Conservation (phyloP, 306 rosid species). For the Cicer pinnatifidum region DNA sequence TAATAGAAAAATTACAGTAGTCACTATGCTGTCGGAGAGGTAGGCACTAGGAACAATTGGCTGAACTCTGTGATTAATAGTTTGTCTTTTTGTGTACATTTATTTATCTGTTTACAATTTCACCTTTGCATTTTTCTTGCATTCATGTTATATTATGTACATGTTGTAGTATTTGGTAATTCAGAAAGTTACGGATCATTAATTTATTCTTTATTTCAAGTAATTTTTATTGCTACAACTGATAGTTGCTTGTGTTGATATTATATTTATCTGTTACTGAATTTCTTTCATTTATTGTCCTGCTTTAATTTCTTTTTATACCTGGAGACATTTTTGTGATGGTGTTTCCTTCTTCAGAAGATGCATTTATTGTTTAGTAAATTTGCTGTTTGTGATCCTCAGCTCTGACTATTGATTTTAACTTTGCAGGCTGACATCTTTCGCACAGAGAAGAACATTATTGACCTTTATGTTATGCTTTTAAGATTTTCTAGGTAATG, state of each 20-base stretch:
- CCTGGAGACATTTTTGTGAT: background rate
- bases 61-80: background rate
- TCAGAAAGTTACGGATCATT: background rate
- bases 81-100: background rate
- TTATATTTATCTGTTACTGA: conserved; percentile 10
- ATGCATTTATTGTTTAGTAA: conserved; percentile 24
- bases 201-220: conserved; percentile 5
- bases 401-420: conserved; percentile 37
- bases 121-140: conserved; percentile 16
- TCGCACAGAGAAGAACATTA: conserved; percentile 80
- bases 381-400: conserved; percentile 10
- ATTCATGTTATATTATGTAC: conserved; percentile 15
- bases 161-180: background rate
- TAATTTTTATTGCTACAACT: conserved; percentile 11
- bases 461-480: conserved; percentile 92
- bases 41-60: background rate
- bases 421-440: conserved; percentile 85
- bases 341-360: conserved; percentile 10
- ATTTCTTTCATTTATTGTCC: conserved; percentile 25
- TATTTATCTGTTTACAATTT: conserved; percentile 2
- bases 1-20: background rate
- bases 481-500: conserved; percentile 88
- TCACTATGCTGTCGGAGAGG: no score
- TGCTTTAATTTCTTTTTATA: conserved; percentile 24
- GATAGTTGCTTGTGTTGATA: conserved; percentile 30